These are phyloP conservation scores for Lentinula boryana DNA, from an alignment of 768 basidiomycete species.

Conservation along the genomic window DNA sequence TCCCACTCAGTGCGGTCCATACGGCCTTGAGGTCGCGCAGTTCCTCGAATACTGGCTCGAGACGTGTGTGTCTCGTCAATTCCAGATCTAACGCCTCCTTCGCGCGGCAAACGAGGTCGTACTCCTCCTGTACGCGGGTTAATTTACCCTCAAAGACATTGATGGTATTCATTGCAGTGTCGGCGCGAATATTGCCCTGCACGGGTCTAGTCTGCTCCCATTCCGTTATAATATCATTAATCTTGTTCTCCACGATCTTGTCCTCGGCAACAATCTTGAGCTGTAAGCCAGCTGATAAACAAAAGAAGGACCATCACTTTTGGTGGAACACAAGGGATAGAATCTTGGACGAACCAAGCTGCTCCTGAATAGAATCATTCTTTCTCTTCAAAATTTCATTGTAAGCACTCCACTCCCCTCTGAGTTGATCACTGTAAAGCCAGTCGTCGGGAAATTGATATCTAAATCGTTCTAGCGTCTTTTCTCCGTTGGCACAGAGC, in stretches of 20 bases:
- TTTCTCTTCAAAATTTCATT: slow-evolving; percentile 97
- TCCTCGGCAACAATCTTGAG: slow-evolving; percentile 99
- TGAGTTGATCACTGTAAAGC: slow-evolving; percentile 96
- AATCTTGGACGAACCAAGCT: slow-evolving; percentile 58
- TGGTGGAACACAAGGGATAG: not conserved
- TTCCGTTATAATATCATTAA: slow-evolving; percentile 82
- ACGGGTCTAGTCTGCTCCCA: slow-evolving; percentile 97
- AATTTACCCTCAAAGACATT: slow-evolving; percentile 92
- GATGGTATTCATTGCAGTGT: slow-evolving; percentile 94
- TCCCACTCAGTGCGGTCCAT: slow-evolving; percentile 96
- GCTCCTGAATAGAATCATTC: slow-evolving; percentile 97
- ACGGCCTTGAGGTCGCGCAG: slow-evolving; percentile 95
- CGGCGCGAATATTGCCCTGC: slow-evolving; percentile 93
- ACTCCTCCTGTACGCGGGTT: slow-evolving; percentile 86
- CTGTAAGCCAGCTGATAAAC: slow-evolving; percentile 78
- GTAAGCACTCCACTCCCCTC: slow-evolving; percentile 98
- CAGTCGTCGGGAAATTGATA: slow-evolving; percentile 97
- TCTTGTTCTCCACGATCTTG: slow-evolving; percentile 95
- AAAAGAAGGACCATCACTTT: not conserved
- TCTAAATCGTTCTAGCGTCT: slow-evolving; percentile 93
- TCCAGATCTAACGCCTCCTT: slow-evolving; percentile 97
- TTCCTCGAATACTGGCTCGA: slow-evolving; percentile 94
- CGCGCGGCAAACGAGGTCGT: slow-evolving; percentile 90
- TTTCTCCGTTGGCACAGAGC: slow-evolving; percentile 90
- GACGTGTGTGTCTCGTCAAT: slow-evolving; percentile 79